Base-by-base conservation (phyloP, 345 rosid species). In the Gossypium thurberi region DNA sequence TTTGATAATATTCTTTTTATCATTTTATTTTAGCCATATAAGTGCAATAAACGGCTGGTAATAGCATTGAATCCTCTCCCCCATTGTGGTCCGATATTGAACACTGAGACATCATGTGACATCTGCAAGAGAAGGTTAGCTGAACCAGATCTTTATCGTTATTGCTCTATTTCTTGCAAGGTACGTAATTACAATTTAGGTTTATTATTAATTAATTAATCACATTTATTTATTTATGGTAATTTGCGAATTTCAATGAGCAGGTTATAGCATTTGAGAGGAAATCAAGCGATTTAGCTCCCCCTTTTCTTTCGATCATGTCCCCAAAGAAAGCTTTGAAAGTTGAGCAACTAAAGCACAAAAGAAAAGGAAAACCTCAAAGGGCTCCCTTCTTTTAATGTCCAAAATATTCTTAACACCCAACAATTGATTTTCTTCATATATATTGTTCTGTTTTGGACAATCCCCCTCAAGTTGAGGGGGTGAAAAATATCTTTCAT, bases 151-250 rank as follows among this genome's bases (percentile, higher is more conserved):
- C 62, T 55, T 47, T 75, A 85, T 69, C 70, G 55, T 8, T 80
- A 80, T 61, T 85, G 88, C 71, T 82, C 81, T 51, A 78, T 85
- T 66, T 78, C 84, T 58, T 82, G 88, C 85, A 85, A 82, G 84
- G 88, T 82, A 59, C 8, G 9, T 25, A 44, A 44, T 25, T 11
- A 58, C 43, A 5, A 64, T n/a, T 64, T 43, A n/a, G n/a, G 69
- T 11, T 64, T 6, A 8, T 69, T 50, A 26, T 8, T 9, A 18
- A 12, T 53, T 37, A n/a, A 26, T 3, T 53, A 25, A 15, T 33
- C 37, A 4, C 6, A 33, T 4, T 33, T 5, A 33, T 33, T 33
- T 33, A 5, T 33, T 33, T 33, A 33, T 33, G 40, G 40, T 15
- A n/a, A 59, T 44, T 25, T 8, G 12, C 15, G 18, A 8, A 25